A percentile compares a stretch with the other conserved stretches of the same genome.
Evolutionary conservation across 495 filamentous ascomycete genomes (phyloP).

Genomic region (Hyaloscypha hepaticicola): DNA sequence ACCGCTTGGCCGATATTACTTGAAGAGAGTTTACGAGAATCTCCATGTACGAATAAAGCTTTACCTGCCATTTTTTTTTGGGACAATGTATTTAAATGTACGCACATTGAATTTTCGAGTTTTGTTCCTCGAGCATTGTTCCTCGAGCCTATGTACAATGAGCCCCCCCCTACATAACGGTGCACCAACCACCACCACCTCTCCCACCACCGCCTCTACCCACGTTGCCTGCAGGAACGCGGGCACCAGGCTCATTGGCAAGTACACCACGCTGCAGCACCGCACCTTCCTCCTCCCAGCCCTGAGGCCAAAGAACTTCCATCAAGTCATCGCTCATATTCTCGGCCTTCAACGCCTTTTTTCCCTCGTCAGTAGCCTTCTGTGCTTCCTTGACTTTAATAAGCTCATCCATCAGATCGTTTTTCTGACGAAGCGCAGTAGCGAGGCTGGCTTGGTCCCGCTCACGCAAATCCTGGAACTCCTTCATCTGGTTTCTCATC

Average conservation of each 20-base stretch:
- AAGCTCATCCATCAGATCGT: not conserved
- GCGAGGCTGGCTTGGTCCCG: not conserved
- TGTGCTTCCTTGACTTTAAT: not conserved
- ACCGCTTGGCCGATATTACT: too few species aligned
- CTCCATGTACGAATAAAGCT: too few species aligned
- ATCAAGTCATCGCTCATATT: not conserved
- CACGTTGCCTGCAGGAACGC: not conserved
- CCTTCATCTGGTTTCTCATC: not conserved
- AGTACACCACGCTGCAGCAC: not conserved
- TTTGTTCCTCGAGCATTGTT: too few species aligned
- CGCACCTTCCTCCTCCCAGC: not conserved
- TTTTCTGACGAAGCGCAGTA: not conserved
- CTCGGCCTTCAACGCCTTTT: not conserved
- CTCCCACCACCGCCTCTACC: not conserved
- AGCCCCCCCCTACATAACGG: constrained; percentile 12
- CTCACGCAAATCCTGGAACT: not conserved
- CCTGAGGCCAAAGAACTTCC: constrained; percentile 5
- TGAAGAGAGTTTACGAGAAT: too few species aligned
- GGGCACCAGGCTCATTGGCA: not conserved
- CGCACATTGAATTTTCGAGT: too few species aligned
- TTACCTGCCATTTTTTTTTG: too few species aligned
- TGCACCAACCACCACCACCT: constrained; percentile 6
- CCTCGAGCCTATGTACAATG: too few species aligned
- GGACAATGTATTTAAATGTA: too few species aligned
- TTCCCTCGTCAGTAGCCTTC: not conserved